Evolutionary conservation across 2,329 filamentous ascomycete species (phyloP), one percentile per base, ranked within the genome.

Genomic region (Talaromyces verruculosus): DNA sequence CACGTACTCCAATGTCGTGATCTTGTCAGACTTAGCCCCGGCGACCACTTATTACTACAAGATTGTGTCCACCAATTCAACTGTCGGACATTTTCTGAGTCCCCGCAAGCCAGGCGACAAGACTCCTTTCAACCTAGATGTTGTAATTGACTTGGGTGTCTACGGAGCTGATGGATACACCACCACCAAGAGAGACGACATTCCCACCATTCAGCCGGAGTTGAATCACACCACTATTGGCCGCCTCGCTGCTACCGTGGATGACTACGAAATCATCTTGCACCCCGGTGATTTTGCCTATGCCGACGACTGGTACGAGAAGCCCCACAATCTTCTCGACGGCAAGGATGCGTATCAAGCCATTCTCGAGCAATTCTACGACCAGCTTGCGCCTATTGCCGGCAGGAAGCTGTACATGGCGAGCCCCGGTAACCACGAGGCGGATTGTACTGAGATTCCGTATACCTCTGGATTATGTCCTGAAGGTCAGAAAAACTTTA

Each of bases 21-120:
- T 77, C 1, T 73, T 88, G 39, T 76, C 77, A 0, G 77, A 71
- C 6, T 74, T 88, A 22, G 75, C 74, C 0, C 81, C 85, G 0
- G 84, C 82, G 0, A 86, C 84, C 1, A 85, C 80, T 0, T 88
- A 88, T 73, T 88, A 85, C 77, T 88, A 88, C 77, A 81, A 85
- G 76, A 86, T 87, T 59, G 78, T 77, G 8, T 86, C 84, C 1
- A 82, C 79, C 33, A 88, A 88, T 74, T 85, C 85, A 0, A 84
- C 72, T 3, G 76, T 84, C 8, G 80, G 82, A 39, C 80, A 83
- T 45, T 88, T 88, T 73, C 70, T 84, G 59, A 87, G 83, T 68
- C 82, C 84, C 3, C 82, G 85, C 0, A 67, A 75, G 2, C 78
- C 85, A 0, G 86, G 86, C 17, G 85, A 88, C 75, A 80, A 75